These are phyloP conservation scores for Echeveria elegans DNA, from an alignment of 164 flowering plant species.

Conservation along the genomic window DNA sequence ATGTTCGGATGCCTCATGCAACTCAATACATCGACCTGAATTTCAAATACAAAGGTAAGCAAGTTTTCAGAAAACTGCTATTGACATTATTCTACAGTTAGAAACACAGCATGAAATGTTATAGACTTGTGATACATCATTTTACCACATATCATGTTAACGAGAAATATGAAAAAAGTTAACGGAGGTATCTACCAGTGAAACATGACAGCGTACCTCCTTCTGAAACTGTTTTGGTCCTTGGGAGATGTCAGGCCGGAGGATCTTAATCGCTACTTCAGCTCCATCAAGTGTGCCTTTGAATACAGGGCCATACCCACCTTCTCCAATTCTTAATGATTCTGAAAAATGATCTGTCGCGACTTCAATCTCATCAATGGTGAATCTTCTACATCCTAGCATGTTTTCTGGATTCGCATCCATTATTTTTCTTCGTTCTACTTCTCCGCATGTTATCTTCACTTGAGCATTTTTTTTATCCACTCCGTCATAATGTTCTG, in stretches of 20 bases:
- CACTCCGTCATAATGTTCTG: neutral
- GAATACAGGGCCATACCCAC: conserved; percentile 79
- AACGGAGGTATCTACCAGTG: neutral
- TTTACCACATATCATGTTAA: neutral
- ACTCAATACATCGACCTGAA: conserved; percentile 55
- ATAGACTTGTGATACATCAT: neutral
- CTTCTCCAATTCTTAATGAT: conserved; percentile 67
- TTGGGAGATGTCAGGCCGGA: conserved; percentile 32
- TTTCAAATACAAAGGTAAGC: neutral
- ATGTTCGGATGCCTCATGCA: conserved; percentile 71
- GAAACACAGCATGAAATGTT: too few species aligned
- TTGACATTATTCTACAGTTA: too few species aligned
- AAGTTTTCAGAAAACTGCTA: neutral
- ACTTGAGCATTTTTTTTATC: neutral
- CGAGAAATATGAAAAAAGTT: neutral
- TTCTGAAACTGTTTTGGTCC: conserved; percentile 9
- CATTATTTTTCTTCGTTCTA: neutral
- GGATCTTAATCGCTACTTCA: conserved; percentile 63
- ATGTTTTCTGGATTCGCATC: neutral
- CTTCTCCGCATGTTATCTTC: neutral
- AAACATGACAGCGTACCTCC: conserved; percentile 7
- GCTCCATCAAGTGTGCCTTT: conserved; percentile 57
- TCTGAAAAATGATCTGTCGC: conserved; percentile 54
- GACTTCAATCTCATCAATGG: conserved; percentile 39
- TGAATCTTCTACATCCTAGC: conserved; percentile 1